Conservation (phyloP, 371 early-diverging fungal species). For the Basidiobolus heterosporus region DNA sequence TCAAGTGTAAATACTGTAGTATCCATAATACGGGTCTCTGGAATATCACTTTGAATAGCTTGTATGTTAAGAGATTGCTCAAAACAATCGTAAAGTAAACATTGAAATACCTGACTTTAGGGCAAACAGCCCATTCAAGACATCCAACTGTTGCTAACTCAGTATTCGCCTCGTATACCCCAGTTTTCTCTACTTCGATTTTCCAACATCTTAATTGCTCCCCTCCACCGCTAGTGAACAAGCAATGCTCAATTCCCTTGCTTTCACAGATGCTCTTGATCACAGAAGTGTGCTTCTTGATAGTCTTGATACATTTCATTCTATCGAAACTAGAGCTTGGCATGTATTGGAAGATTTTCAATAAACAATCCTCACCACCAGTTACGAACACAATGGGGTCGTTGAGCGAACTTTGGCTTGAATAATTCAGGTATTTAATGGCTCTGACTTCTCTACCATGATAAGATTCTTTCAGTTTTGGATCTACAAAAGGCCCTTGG, state of each 20-base stretch:
- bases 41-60: conserved; percentile 20
- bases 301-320: conserved; percentile 1
- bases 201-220: conserved; percentile 9
- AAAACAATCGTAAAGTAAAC: background rate
- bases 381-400: conserved; percentile 19
- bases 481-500: too few species aligned
- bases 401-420: too few species aligned
- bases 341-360: conserved; percentile 1
- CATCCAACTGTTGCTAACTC: conserved; percentile 12
- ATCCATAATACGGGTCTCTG: conserved; percentile 37
- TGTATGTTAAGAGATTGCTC: background rate
- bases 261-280: conserved; percentile 5
- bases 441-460: background rate
- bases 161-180: background rate
- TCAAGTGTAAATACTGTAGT: conserved; percentile 17
- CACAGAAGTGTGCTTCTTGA: conserved; percentile 7
- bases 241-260: conserved; percentile 2
- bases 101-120: conserved; percentile 15
- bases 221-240: conserved; percentile 6
- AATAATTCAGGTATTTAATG: background rate
- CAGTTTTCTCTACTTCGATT: conserved; percentile 1
- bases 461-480: too few species aligned
- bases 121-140: conserved; percentile 24
- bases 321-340: conserved; percentile 1
- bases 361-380: conserved; percentile 25